Percentiles rank a stretch among this genome's conserved stretches.
Evolutionary conservation across 768 basidiomycete species (phyloP).

Genomic region (Lactarius pseudohatsudake): DNA sequence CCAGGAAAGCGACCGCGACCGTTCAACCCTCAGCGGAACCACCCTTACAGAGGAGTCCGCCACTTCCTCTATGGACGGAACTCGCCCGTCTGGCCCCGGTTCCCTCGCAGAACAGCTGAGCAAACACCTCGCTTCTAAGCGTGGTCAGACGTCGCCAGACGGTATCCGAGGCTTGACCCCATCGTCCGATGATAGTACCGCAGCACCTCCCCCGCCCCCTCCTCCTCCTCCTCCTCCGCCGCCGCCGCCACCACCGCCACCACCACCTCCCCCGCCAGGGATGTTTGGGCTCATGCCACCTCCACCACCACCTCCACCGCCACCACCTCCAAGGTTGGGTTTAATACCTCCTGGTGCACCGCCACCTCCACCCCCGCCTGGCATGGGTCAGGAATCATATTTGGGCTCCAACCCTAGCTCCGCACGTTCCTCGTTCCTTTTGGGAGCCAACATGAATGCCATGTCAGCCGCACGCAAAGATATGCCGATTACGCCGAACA

Average conservation of each 20-base stretch:
- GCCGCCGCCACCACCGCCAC: constrained; percentile 35
- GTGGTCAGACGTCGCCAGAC: constrained; percentile 40
- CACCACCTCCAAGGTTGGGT: constrained; percentile 37
- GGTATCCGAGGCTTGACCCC: constrained; percentile 40
- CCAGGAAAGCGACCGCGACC: constrained; percentile 56
- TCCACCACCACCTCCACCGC: constrained; percentile 39
- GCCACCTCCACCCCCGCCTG: constrained; percentile 42
- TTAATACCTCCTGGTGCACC: constrained; percentile 34
- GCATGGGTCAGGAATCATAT: constrained; percentile 37
- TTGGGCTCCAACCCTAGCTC: constrained; percentile 45
- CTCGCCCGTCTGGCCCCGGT: constrained; percentile 41
- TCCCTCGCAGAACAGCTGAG: constrained; percentile 63
- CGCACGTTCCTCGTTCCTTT: constrained; percentile 57
- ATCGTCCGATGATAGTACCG: constrained; percentile 38
- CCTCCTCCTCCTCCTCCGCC: constrained; percentile 32
- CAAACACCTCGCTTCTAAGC: constrained; percentile 54
- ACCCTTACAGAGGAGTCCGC: constrained; percentile 54
- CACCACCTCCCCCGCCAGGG: constrained; percentile 30
- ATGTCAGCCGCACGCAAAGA: constrained; percentile 75
- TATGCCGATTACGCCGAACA: constrained; percentile 77
- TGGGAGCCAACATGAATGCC: constrained; percentile 56
- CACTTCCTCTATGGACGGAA: constrained; percentile 39
- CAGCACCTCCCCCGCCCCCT: constrained; percentile 30
- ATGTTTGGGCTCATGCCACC: constrained; percentile 36
- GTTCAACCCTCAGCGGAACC: constrained; percentile 47